Percentiles rank a stretch among this genome's conserved stretches.
Evolutionary conservation across 257 asterid species (phyloP).

Genomic region (Solanum boliviense): DNA sequence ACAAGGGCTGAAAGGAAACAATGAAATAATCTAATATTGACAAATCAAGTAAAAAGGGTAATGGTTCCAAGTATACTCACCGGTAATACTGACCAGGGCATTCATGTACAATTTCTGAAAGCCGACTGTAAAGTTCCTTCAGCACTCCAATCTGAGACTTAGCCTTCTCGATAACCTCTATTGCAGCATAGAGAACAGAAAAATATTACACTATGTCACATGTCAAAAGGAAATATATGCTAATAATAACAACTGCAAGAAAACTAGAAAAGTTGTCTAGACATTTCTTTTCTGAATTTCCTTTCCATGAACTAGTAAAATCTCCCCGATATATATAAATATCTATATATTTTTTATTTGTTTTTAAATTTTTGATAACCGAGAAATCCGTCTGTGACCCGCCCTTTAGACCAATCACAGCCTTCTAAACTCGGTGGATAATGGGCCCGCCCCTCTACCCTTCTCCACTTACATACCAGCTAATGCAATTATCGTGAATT

Average conservation of each 20-base stretch:
- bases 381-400: no score
- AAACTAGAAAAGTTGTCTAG: background rate
- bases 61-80: slow-evolving; percentile 17
- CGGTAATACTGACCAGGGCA: slow-evolving; percentile 84
- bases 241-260: background rate
- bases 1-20: background rate
- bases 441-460: no score
- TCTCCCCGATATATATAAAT: no score
- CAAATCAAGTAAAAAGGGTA: background rate
- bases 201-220: background rate
- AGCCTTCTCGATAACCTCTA: slow-evolving; percentile 78
- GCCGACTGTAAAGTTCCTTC: slow-evolving; percentile 43
- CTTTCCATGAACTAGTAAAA: no score
- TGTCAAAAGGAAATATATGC: background rate
- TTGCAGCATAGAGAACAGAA: slow-evolving; percentile 4
- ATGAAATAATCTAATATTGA: background rate
- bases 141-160: slow-evolving; percentile 47
- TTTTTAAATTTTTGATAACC: no score
- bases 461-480: no score
- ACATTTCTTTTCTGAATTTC: no score
- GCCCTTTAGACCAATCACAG: no score
- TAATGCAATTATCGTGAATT: background rate
- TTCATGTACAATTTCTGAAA: slow-evolving; percentile 57
- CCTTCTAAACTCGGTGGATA: no score
- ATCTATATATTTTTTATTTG: no score